Percentiles rank a stretch among this genome's conserved stretches.
Evolutionary conservation across 164 flowering plant genomes (phyloP).

Genomic region (Umbilicus rupestris): DNA sequence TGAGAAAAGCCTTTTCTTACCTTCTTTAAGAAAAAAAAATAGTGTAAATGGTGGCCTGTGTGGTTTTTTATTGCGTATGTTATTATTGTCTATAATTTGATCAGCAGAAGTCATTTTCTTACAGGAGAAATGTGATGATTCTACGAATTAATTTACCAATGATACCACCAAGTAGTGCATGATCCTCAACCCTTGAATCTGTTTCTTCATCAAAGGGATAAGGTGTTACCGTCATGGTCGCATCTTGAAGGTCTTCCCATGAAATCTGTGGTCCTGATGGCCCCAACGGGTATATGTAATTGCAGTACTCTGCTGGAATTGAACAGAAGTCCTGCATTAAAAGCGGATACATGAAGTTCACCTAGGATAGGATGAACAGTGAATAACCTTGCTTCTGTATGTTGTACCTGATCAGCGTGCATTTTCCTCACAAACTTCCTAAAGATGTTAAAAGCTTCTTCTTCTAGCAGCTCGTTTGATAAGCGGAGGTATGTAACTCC

Average conservation of each 20-base stretch:
- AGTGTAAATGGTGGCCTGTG: too few species aligned
- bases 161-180: background rate
- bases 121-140: background rate
- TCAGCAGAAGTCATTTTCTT: too few species aligned
- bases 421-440: constrained; percentile 59
- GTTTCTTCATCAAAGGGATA: constrained; percentile 53
- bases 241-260: constrained; percentile 48
- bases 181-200: constrained; percentile 35
- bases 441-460: constrained; percentile 43
- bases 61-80: too few species aligned
- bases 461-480: constrained; percentile 36
- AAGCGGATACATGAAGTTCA: background rate
- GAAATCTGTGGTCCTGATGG: constrained; percentile 49
- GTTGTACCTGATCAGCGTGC: constrained; percentile 68
- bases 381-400: background rate
- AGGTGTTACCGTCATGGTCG: constrained; percentile 47
- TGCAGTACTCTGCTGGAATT: constrained; percentile 30
- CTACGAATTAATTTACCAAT: background rate
- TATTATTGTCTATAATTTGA: too few species aligned
- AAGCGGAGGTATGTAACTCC: constrained; percentile 75
- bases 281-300: constrained; percentile 33
- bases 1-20: too few species aligned
- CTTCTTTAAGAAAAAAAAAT: too few species aligned
- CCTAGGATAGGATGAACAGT: background rate
- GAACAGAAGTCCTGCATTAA: constrained; percentile 43